phyloP scores from a whole-genome alignment of 192 early-diverging fungal genomes.

The Gryganskiella cystojenkinii region DNA sequence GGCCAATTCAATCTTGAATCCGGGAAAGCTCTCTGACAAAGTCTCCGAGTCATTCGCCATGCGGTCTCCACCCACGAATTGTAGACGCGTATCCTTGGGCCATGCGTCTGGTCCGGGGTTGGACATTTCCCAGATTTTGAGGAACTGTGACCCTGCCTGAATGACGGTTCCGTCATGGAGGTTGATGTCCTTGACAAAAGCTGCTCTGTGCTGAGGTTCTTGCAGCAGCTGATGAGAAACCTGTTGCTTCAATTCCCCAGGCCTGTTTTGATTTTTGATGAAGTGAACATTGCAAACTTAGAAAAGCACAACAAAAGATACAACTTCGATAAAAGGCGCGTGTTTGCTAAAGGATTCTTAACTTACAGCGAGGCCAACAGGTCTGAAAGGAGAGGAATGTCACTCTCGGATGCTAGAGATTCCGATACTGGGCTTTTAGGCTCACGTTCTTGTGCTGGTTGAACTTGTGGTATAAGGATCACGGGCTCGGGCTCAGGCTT shows the following conservation, averaged over 20 bases:
- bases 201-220: constrained; percentile 9
- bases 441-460: no score
- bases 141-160: constrained; percentile 62
- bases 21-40: constrained; percentile 43
- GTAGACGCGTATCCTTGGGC: constrained; percentile 67
- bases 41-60: constrained; percentile 54
- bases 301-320: no score
- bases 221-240: not conserved
- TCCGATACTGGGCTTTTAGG: no score
- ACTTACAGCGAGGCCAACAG: no score
- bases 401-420: no score
- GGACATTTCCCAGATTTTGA: constrained; percentile 78
- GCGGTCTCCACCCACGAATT: constrained; percentile 65
- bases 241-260: not conserved
- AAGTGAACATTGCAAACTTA: no score
- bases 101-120: constrained; percentile 70
- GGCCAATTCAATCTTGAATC: constrained; percentile 57
- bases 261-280: no score
- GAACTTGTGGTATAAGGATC: no score
- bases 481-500: no score
- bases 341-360: no score
- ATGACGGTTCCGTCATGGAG: constrained; percentile 71
- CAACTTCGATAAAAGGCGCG: no score
- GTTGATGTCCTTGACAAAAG: constrained; percentile 76
- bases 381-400: no score